Evolutionary conservation across 805 yeast genomes (phyloP).

Genomic region (Zygoascus bituminiphila): DNA sequence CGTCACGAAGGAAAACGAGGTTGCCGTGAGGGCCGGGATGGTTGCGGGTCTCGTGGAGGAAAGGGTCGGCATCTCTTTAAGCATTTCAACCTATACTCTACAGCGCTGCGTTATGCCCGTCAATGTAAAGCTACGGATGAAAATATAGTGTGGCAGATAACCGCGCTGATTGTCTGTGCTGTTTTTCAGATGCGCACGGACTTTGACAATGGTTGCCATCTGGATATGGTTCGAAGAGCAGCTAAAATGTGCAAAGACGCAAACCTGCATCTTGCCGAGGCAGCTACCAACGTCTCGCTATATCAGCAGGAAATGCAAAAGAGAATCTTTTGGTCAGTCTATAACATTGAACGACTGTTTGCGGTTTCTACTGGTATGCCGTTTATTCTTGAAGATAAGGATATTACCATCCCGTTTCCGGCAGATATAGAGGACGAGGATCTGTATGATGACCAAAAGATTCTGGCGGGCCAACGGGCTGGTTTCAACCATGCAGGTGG

Average conservation of each 20-base stretch:
- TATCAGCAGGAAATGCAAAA: slow-evolving; percentile 34
- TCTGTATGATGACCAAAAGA: slow-evolving; percentile 10
- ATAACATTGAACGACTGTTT: slow-evolving; percentile 52
- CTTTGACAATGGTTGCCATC: slow-evolving; percentile 46
- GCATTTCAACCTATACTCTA: slow-evolving; percentile 40
- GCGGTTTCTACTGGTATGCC: slow-evolving; percentile 55
- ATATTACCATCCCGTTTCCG: slow-evolving; percentile 28
- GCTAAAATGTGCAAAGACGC: slow-evolving; percentile 35
- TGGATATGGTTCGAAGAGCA: slow-evolving; percentile 46
- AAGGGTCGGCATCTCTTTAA: background rate
- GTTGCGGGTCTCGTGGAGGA: background rate
- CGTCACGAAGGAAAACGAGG: background rate
- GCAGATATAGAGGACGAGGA: slow-evolving; percentile 17
- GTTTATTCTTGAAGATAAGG: slow-evolving; percentile 43
- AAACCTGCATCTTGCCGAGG: slow-evolving; percentile 17
- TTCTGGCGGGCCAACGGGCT: slow-evolving; percentile 4
- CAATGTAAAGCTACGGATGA: slow-evolving; percentile 32
- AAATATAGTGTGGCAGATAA: slow-evolving; percentile 40
- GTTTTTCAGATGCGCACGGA: slow-evolving; percentile 54
- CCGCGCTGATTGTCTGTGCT: slow-evolving; percentile 44
- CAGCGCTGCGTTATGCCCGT: slow-evolving; percentile 50
- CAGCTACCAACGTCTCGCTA: slow-evolving; percentile 13
- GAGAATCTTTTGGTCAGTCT: slow-evolving; percentile 58
- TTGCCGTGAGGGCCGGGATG: background rate
- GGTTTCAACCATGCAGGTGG: background rate